phyloP scores from a whole-genome alignment of 140 eudicot genomes.

The Anethum foeniculum region DNA sequence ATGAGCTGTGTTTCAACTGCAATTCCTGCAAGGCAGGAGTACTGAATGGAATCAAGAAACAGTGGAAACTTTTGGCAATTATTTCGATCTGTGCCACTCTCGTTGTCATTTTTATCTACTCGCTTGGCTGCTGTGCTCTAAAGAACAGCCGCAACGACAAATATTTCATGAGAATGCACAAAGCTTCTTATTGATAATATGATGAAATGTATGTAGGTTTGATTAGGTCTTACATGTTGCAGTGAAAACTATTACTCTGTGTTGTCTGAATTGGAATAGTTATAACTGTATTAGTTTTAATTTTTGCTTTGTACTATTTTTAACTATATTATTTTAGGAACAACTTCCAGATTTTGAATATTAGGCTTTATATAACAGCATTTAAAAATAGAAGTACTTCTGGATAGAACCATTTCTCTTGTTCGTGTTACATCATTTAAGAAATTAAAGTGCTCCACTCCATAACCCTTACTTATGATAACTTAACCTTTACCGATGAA shows the following conservation, averaged over 20 bases:
- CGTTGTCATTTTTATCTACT: neutral
- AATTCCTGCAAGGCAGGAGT: constrained; percentile 62
- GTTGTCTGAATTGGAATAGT: neutral
- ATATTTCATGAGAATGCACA: constrained; percentile 1
- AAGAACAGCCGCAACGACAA: neutral
- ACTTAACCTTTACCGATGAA: too few relatives aligned
- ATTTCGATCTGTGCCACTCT: constrained; percentile 8
- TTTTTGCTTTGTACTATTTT: too few relatives aligned
- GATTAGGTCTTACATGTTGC: neutral
- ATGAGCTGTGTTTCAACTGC: constrained; percentile 60
- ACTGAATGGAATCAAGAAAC: constrained; percentile 37
- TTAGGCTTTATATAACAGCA: too few relatives aligned
- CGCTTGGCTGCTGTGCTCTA: neutral
- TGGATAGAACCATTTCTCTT: too few relatives aligned
- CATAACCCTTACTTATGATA: too few relatives aligned
- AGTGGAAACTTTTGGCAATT: constrained; percentile 51
- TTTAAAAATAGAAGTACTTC: too few relatives aligned
- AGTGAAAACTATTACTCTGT: neutral
- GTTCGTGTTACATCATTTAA: too few relatives aligned
- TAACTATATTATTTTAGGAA: too few relatives aligned
- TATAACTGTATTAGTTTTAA: too few relatives aligned
- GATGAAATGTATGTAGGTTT: neutral
- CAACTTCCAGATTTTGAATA: too few relatives aligned
- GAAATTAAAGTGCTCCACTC: too few relatives aligned
- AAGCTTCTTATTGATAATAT: neutral